A percentile compares a stretch with the other conserved stretches of the same genome.
phyloP scores from a whole-genome alignment of 306 rosid genomes.

The Phaseolus lunatus region DNA sequence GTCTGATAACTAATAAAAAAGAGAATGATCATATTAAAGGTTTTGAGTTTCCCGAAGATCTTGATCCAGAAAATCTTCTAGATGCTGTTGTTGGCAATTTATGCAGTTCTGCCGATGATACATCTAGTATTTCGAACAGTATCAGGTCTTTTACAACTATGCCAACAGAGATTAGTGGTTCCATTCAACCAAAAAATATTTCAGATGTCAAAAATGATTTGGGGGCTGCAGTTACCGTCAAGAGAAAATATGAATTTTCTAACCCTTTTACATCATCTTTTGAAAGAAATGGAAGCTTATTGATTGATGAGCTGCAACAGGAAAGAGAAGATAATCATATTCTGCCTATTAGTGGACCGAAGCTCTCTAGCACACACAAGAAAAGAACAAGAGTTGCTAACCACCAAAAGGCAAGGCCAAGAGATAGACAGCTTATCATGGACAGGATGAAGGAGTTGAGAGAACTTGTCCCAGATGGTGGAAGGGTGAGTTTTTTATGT shows the following conservation, averaged over 20 bases:
- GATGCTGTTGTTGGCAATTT: constrained; percentile 56
- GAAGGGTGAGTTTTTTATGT: constrained; percentile 59
- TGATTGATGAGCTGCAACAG: constrained; percentile 44
- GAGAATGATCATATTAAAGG: constrained; percentile 40
- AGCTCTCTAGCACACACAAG: constrained; percentile 46
- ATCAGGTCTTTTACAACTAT: constrained; percentile 41
- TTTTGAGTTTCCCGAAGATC: constrained; percentile 40
- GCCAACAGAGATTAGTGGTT: constrained; percentile 42
- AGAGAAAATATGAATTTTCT: constrained; percentile 37
- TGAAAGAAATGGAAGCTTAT: constrained; percentile 47
- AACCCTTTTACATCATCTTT: constrained; percentile 53
- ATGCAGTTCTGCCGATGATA: constrained; percentile 55
- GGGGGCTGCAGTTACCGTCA: constrained; percentile 39
- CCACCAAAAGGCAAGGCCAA: constrained; percentile 67
- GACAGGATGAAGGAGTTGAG: constrained; percentile 92
- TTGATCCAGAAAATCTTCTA: constrained; percentile 52
- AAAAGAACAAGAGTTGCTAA: constrained; percentile 54
- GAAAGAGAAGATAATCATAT: constrained; percentile 37
- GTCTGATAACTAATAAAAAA: constrained; percentile 48
- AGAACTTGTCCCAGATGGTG: constrained; percentile 86
- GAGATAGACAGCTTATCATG: constrained; percentile 93
- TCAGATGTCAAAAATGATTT: constrained; percentile 45
- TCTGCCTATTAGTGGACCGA: constrained; percentile 50
- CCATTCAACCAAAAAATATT: constrained; percentile 48
- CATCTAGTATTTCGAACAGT: constrained; percentile 50